phyloP scores from a whole-genome alignment of 345 rosid genomes.

The Arabidopsis thaliana region DNA sequence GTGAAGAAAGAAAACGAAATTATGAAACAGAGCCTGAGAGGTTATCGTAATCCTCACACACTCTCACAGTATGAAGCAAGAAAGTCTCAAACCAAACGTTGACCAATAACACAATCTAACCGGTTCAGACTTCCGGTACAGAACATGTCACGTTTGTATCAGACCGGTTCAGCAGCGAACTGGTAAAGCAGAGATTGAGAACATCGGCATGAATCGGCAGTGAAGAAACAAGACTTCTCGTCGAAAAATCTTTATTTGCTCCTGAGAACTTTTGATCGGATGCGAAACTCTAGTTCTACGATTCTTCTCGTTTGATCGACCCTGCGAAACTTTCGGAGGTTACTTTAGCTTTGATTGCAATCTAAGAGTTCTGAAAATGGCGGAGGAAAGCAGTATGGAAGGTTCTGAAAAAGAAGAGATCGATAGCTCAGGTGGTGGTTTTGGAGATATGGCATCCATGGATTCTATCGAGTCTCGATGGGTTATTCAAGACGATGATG shows the following conservation, averaged over 20 bases:
- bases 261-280: constrained; percentile 10
- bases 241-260: constrained; percentile 20
- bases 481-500: constrained; percentile 92
- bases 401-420: constrained; percentile 57
- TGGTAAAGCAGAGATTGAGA: constrained; percentile 34
- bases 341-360: constrained; percentile 17
- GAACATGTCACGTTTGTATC: constrained; percentile 3
- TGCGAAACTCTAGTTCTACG: constrained; percentile 26
- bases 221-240: constrained; percentile 12
- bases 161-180: constrained; percentile 39
- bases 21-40: not conserved
- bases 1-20: not conserved
- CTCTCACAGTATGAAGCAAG: not conserved
- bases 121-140: constrained; percentile 4
- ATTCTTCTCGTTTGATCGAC: constrained; percentile 30
- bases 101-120: not conserved
- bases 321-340: constrained; percentile 2
- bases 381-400: constrained; percentile 59
- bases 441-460: constrained; percentile 57
- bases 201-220: constrained; percentile 27
- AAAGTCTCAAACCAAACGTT: not conserved
- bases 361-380: constrained; percentile 46
- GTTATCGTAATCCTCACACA: not conserved
- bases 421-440: constrained; percentile 48
- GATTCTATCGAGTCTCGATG: constrained; percentile 91